phyloP scores from a whole-genome alignment of 768 basidiomycete species.

The Xerocomus potaroensis region DNA sequence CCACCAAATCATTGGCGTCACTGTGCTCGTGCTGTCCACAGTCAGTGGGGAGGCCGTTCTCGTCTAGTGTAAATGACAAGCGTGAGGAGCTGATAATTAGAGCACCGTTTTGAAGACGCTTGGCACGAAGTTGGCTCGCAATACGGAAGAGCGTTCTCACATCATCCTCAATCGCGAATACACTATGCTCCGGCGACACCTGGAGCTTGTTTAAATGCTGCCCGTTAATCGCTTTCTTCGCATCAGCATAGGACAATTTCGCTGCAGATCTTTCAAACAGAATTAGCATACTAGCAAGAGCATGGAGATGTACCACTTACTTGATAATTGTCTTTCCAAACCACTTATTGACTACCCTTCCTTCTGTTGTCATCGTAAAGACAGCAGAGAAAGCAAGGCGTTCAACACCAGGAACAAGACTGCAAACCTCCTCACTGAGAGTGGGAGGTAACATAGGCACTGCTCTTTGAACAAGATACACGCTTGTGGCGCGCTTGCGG shows the following conservation, averaged over 20 bases:
- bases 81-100: conserved; percentile 65
- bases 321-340: conserved; percentile 92
- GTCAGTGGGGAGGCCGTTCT: conserved; percentile 73
- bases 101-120: conserved; percentile 78
- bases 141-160: conserved; percentile 65
- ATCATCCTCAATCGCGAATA: conserved; percentile 66
- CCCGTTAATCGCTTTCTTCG: conserved; percentile 79
- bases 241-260: conserved; percentile 79
- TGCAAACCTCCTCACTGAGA: conserved; percentile 92
- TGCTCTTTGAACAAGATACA: conserved; percentile 92
- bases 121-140: conserved; percentile 65
- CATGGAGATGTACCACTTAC: conserved; percentile 38
- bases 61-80: conserved; percentile 77
- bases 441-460: conserved; percentile 97
- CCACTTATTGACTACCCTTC: conserved; percentile 80
- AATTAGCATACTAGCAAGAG: conserved; percentile 1
- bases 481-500: conserved; percentile 93
- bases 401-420: conserved; percentile 82
- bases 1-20: conserved; percentile 78
- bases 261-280: conserved; percentile 65
- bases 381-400: conserved; percentile 87
- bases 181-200: conserved; percentile 54
- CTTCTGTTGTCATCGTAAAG: conserved; percentile 83
- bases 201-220: conserved; percentile 49
- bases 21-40: conserved; percentile 59